Conservation (phyloP, 2,329 filamentous ascomycete species). For the Trichoderma afroharzianum region DNA sequence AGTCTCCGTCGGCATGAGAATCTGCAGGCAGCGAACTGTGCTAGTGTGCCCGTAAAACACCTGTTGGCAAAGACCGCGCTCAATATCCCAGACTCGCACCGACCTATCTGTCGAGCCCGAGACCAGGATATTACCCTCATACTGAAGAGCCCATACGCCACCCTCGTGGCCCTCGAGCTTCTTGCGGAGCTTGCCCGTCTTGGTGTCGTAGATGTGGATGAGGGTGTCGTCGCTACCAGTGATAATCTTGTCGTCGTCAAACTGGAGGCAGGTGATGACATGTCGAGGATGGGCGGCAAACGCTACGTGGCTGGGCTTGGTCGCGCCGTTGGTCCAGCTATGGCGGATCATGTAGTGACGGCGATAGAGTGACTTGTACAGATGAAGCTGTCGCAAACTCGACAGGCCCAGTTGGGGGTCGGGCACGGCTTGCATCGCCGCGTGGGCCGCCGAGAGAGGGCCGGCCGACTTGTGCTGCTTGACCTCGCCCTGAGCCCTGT, state of each 20-base stretch:
- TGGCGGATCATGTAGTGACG: conserved; percentile 86
- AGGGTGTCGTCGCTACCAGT: conserved; percentile 97
- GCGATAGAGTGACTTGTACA: conserved; percentile 95
- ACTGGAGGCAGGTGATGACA: conserved; percentile 96
- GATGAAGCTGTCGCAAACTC: conserved; percentile 76
- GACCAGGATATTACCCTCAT: conserved; percentile 90
- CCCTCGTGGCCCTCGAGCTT: conserved; percentile 92
- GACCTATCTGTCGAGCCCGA: conserved; percentile 95
- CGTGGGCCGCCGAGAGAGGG: conserved; percentile 79
- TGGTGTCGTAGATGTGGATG: conserved; percentile 97
- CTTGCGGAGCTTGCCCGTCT: conserved; percentile 79
- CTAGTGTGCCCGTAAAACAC: conserved; percentile 97
- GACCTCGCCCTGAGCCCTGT: conserved; percentile 38
- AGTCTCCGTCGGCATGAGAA: conserved; percentile 80
- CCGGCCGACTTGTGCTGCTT: conserved; percentile 66
- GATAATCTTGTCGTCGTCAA: conserved; percentile 96
- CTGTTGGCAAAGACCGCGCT: conserved; percentile 86
- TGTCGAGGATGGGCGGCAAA: conserved; percentile 95
- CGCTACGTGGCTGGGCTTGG: conserved; percentile 85
- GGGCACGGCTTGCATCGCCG: conserved; percentile 77
- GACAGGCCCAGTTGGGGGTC: conserved; percentile 77
- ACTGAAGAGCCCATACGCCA: conserved; percentile 95
- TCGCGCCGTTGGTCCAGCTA: conserved; percentile 84
- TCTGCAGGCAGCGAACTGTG: conserved; percentile 92
- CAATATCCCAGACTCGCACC: conserved; percentile 99